Conservation (phyloP, 257 asterid genomes). For the Lithospermum erythrorhizon region DNA sequence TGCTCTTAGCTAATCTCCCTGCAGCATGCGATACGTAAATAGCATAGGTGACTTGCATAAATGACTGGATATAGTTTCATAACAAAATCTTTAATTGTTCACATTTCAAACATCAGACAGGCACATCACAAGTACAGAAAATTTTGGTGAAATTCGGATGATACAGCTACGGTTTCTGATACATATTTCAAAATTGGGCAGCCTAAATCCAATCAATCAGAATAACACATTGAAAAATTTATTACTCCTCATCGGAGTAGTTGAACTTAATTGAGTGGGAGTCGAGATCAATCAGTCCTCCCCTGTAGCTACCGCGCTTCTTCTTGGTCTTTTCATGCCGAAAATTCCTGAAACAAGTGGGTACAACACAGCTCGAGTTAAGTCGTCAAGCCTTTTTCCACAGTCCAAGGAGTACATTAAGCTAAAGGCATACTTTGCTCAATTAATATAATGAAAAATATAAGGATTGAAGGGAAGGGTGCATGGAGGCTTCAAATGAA, state of each 20-base stretch:
- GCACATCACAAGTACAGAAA: no score
- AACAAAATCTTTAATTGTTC: not conserved
- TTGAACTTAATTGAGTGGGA: slow-evolving; percentile 85
- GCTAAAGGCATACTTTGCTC: not conserved
- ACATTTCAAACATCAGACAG: not conserved
- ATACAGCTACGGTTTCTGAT: not conserved
- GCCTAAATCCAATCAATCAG: not conserved
- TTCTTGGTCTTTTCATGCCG: slow-evolving; percentile 81
- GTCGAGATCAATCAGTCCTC: slow-evolving; percentile 68
- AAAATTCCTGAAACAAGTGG: slow-evolving; percentile 20
- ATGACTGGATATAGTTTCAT: no score
- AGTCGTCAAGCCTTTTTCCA: not conserved
- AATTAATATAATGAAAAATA: no score
- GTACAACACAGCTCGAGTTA: not conserved
- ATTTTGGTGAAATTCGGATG: no score
- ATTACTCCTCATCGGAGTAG: slow-evolving; percentile 57
- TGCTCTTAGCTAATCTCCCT: no score
- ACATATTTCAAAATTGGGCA: not conserved
- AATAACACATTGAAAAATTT: not conserved
- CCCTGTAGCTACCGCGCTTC: slow-evolving; percentile 96
- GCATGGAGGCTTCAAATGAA: no score
- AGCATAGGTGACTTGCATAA: no score
- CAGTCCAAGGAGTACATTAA: not conserved
- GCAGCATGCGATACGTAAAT: no score
- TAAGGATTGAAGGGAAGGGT: no score